Evolutionary conservation across 192 early-diverging fungal species (phyloP).

Genomic region (Coemansia sp.): DNA sequence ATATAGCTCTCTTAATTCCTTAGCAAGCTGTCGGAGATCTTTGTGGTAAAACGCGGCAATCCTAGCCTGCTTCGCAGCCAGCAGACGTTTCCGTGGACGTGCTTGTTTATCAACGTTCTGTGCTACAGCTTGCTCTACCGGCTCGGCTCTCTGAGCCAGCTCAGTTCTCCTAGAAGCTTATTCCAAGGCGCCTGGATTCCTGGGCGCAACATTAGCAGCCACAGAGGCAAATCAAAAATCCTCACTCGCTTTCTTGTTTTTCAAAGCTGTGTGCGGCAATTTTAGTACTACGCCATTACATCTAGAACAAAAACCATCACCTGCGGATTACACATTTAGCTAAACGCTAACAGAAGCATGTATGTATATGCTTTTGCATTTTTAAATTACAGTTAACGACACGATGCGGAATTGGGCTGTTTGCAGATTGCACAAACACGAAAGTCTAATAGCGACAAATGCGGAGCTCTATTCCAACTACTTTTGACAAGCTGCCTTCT

Average conservation of each 20-base stretch:
- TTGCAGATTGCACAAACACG: neutral
- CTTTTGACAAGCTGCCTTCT: constrained; percentile 3
- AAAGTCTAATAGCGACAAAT: neutral
- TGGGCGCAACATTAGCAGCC: no score
- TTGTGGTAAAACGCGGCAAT: no score
- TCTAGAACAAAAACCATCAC: neutral
- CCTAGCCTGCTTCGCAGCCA: no score
- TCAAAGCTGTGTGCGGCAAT: neutral
- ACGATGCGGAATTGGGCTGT: neutral
- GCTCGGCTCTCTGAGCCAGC: no score
- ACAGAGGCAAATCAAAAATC: no score
- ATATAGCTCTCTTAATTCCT: no score
- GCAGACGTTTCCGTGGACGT: no score
- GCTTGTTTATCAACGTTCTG: no score
- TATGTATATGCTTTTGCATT: neutral
- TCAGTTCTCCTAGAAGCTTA: no score
- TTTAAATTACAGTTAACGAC: neutral
- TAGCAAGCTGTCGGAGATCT: no score
- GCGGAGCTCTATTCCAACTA: neutral
- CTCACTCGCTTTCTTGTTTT: neutral
- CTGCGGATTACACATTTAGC: neutral
- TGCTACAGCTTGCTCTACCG: no score
- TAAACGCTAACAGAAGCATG: neutral
- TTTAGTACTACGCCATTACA: neutral
- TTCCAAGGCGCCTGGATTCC: no score